Base-by-base conservation (phyloP, 352 stramenopile species). In the Phytophthora quininea region DNA sequence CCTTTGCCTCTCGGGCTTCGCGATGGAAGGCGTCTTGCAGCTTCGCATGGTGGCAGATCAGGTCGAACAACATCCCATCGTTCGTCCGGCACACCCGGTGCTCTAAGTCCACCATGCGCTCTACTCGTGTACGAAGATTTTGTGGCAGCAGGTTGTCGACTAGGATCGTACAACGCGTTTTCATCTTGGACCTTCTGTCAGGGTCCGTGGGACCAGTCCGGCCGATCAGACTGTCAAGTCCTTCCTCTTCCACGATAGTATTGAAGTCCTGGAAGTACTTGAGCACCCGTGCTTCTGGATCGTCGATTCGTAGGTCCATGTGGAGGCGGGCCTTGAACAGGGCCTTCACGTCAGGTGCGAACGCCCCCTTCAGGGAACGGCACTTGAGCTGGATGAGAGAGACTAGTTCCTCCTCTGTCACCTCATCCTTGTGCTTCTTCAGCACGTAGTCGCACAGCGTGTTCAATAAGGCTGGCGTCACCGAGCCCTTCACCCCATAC, bases 391-490 rank as follows among this genome's bases (percentile, higher is more conserved):
- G 35, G 35, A 40, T 40, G 10, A 40, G 35, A 11, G 35, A 40
- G 35, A 40, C 35, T 5, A 40, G 35, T 10, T 40, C 35, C 35
- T n/a, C 35, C 35, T 40, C 10, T 11, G 35, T 40, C 35, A 40
- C 35, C 5, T 10, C 35, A 40, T 40, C 35, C 5, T 40, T 40
- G 35, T 40, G 35, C 35, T 40, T 40, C 10, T 40, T 40, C 5
- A 40, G 35, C 35, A 40, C 40, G 15, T 47, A 47, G 40, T 47
- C 40, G 40, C 40, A 47, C 5, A 47, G 40, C 40, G 40, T 47
- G 15, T 47, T 47, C 15, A 47, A 14, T 6, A 47, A 14, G 3
- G 40, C 40, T 24, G 40, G 40, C 40, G 10, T 47, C 11, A 47
- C 5, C 9, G 40, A 47, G 40, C 5, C 5, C 19, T 47, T 47